Evolutionary conservation across 2,329 filamentous ascomycete genomes (phyloP).

Genomic region (Fusarium floridanum): DNA sequence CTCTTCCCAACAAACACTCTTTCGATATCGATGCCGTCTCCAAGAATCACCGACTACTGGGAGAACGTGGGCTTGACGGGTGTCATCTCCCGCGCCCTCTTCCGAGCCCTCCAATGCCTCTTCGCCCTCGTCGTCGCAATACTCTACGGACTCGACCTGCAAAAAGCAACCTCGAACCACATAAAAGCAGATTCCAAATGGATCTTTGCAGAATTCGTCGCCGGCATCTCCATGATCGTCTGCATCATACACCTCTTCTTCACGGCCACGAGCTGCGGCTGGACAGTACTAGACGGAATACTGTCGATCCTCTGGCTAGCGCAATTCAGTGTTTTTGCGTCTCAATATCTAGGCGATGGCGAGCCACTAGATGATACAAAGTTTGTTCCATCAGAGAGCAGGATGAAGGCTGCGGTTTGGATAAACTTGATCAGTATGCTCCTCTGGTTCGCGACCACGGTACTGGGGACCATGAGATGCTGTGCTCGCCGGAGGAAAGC

Average conservation of each 20-base stretch:
- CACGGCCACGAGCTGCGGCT: not conserved
- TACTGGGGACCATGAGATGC: constrained; percentile 4
- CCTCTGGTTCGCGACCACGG: constrained; percentile 6
- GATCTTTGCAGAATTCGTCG: constrained; percentile 12
- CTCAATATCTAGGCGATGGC: not conserved
- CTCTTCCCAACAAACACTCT: not conserved
- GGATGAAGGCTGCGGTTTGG: constrained; percentile 15
- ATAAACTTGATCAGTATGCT: constrained; percentile 7
- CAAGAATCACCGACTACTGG: not conserved
- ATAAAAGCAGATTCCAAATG: not conserved
- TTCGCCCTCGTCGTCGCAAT: constrained; percentile 9
- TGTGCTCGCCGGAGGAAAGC: not conserved
- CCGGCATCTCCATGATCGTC: constrained; percentile 8
- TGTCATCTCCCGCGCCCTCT: not conserved
- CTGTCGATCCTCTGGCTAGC: constrained; percentile 6
- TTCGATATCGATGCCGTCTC: not conserved
- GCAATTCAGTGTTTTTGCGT: constrained; percentile 7
- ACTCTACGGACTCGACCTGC: constrained; percentile 12
- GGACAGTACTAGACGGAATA: not conserved
- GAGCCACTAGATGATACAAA: not conserved
- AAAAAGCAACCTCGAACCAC: not conserved
- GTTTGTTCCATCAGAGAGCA: not conserved
- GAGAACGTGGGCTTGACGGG: not conserved
- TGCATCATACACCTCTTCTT: constrained; percentile 14
- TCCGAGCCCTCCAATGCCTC: constrained; percentile 9